Base-by-base conservation (phyloP, 768 basidiomycete genomes). In the Amanita pseudoporphyria region DNA sequence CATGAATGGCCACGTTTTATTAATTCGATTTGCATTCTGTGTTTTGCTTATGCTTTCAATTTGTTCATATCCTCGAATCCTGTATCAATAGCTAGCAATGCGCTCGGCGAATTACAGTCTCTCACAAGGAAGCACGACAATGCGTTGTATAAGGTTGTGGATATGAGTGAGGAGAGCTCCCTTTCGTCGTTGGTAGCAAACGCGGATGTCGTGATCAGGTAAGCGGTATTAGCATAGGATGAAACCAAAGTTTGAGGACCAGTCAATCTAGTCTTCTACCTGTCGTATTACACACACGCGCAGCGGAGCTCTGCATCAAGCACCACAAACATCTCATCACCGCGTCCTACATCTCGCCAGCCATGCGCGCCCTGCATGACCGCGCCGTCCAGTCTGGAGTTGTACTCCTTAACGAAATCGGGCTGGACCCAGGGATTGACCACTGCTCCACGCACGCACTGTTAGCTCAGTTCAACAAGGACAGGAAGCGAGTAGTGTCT, bases 131-230 rank as follows among this genome's bases (percentile, higher is more conserved):
- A 66, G 5, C 68, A 80, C 48, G 33, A 62, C 2, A 79, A 83
- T 52, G 81, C 84, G 9, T 66, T 63, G 2, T 76, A 78, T 6
- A 66, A 77, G n/a, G 56, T 71, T 1, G 59, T 90, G 10, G 84
- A 91, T 52, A 76, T 89, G 45, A 59, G 57, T 2, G 75, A 87
- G 45, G 53, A 57, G 4, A 58, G 58, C 0, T 69, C 64, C 4
- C 72, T 86, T 14, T 64, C 64, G 10, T 56, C 59, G 14, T 72
- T 92, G 21, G 64, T 94, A n/a, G 58, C 65, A 3, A 68, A 74
- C 18, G 71, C 84, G 1, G 90, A 96, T 61, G 71, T 95, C 2
- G 83, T 96, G 9, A 79, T 96, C 40, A 93, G 90, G 92, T 89
- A 40, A 3, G 72, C 57, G 10, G 13, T 3, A n/a, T 9, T 46